Conservation (phyloP, 2,329 filamentous ascomycete species). For the Aulographum hederae region DNA sequence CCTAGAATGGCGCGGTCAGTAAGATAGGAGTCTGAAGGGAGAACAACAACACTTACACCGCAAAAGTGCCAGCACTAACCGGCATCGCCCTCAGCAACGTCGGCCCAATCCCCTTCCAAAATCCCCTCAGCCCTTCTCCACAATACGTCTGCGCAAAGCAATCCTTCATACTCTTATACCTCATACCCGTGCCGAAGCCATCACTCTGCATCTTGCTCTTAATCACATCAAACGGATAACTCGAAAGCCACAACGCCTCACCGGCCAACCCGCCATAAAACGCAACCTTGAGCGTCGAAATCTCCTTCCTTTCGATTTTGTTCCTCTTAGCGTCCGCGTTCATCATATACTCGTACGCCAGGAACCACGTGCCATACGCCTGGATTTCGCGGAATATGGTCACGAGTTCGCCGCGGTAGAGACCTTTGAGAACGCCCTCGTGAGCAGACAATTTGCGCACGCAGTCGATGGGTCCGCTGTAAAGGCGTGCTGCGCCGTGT, state of each 20-base stretch:
- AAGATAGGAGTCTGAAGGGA: neutral
- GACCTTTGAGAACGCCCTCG: conserved; percentile 49
- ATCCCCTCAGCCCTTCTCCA: conserved; percentile 59
- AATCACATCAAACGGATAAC: conserved; percentile 91
- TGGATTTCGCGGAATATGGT: conserved; percentile 79
- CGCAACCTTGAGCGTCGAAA: conserved; percentile 73
- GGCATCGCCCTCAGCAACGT: conserved; percentile 92
- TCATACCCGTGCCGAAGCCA: conserved; percentile 56
- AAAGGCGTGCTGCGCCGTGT: conserved; percentile 57
- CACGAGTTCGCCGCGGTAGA: conserved; percentile 78
- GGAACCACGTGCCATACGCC: conserved; percentile 92
- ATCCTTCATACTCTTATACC: conserved; percentile 69
- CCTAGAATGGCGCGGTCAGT: neutral
- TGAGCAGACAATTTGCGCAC: conserved; percentile 63
- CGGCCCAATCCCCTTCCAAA: conserved; percentile 88
- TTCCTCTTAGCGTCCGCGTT: conserved; percentile 70
- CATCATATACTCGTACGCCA: conserved; percentile 93
- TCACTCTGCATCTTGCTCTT: conserved; percentile 99
- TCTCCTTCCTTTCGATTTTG: conserved; percentile 52
- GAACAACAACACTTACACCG: conserved; percentile 33
- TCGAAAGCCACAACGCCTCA: conserved; percentile 81
- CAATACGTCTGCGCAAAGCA: conserved; percentile 73
- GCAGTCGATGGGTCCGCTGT: conserved; percentile 75
- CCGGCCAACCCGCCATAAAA: conserved; percentile 85
- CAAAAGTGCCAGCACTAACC: conserved; percentile 94